Percentiles rank a stretch among this genome's conserved stretches.
phyloP scores from a whole-genome alignment of 441 rosid species.

The Flueggea neowawraea region DNA sequence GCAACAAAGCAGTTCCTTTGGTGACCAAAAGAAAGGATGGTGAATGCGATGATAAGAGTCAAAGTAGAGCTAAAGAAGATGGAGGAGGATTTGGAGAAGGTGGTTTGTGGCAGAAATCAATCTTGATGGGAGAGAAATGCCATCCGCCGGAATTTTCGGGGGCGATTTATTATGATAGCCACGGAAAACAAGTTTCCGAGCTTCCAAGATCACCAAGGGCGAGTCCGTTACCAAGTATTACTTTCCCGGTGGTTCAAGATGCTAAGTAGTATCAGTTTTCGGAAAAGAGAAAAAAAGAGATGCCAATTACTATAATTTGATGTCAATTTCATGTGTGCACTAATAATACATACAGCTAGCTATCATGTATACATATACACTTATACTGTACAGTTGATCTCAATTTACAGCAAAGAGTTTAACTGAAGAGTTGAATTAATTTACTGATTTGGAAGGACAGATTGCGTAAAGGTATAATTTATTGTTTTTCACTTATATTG shows the following conservation, averaged over 20 bases:
- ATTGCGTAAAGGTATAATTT: too few species aligned
- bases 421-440: too few species aligned
- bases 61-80: not conserved
- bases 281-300: too few species aligned
- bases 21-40: not conserved
- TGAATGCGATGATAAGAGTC: slow-evolving; percentile 1
- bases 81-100: slow-evolving; percentile 37
- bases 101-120: slow-evolving; percentile 63
- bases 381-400: too few species aligned
- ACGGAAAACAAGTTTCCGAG: slow-evolving; percentile 42
- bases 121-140: slow-evolving; percentile 71
- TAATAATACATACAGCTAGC: too few species aligned
- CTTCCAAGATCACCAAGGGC: slow-evolving; percentile 63
- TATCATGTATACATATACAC: too few species aligned
- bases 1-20: slow-evolving; percentile 18
- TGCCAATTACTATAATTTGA: too few species aligned
- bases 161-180: slow-evolving; percentile 53
- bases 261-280: not conserved
- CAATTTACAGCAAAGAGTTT: too few species aligned
- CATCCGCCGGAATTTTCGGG: slow-evolving; percentile 67
- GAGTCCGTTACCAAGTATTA: slow-evolving; percentile 31
- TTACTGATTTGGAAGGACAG: too few species aligned
- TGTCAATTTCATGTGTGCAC: too few species aligned
- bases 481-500: too few species aligned
- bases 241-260: slow-evolving; percentile 2